These are phyloP conservation scores for Chondrus crispus DNA, from an alignment of 23 red algal genomes.

Conservation along the genomic window DNA sequence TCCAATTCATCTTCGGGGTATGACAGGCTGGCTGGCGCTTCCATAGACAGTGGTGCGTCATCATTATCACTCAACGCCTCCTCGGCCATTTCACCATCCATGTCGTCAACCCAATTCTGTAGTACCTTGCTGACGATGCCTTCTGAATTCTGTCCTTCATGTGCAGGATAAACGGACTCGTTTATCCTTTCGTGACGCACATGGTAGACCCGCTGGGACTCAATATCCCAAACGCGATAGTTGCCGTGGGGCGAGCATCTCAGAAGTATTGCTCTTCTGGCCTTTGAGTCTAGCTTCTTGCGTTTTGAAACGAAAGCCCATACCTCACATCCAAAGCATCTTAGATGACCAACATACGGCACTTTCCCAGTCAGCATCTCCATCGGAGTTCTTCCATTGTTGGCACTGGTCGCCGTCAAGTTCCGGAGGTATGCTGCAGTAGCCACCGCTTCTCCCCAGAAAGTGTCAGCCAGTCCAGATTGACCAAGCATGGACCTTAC, in stretches of 20 bases:
- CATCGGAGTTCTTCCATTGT: neutral
- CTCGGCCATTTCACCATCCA: too few species aligned
- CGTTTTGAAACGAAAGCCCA: neutral
- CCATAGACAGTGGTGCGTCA: too few species aligned
- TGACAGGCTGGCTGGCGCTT: too few species aligned
- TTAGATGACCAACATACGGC: neutral
- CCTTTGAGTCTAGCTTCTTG: neutral
- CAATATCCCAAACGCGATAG: neutral
- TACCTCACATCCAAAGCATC: neutral
- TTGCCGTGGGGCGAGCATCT: neutral
- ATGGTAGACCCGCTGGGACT: neutral
- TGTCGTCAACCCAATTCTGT: too few species aligned
- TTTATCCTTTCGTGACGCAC: neutral
- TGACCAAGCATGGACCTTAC: neutral
- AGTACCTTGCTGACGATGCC: too few species aligned
- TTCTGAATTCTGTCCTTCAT: too few species aligned
- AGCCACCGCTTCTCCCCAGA: neutral
- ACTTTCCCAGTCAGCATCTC: neutral
- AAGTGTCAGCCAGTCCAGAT: neutral
- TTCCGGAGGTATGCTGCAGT: neutral
- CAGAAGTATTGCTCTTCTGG: neutral
- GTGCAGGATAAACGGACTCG: too few species aligned
- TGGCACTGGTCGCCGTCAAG: neutral
- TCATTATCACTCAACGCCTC: too few species aligned
- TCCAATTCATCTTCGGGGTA: too few species aligned